Percentiles rank a stretch among this genome's conserved stretches.
These are phyloP conservation scores for Tulasnella sp. DNA, from an alignment of 768 basidiomycete genomes.

Conservation along the genomic window DNA sequence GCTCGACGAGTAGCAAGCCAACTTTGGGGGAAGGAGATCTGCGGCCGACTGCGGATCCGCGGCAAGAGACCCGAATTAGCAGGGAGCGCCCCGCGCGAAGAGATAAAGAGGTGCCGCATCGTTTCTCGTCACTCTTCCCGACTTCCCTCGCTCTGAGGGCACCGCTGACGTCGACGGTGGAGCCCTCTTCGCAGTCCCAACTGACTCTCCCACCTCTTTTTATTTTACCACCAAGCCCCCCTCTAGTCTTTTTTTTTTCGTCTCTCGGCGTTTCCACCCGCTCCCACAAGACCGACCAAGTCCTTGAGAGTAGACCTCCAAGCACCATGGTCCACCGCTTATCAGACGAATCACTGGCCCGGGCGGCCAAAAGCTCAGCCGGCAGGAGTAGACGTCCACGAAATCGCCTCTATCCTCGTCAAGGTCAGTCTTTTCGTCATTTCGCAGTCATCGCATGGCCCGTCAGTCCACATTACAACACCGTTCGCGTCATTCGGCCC, in stretches of 20 bases:
- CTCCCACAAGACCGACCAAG: slow-evolving; percentile 16
- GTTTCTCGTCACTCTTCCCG: slow-evolving; percentile 12
- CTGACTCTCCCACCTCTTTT: neutral
- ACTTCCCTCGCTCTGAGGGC: slow-evolving; percentile 8
- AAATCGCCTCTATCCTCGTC: neutral
- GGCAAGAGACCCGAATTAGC: slow-evolving; percentile 3
- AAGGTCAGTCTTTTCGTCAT: slow-evolving; percentile 1
- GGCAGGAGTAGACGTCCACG: neutral
- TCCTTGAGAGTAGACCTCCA: slow-evolving; percentile 15
- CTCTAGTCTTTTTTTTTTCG: neutral
- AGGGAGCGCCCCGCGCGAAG: neutral
- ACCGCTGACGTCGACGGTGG: slow-evolving; percentile 17
- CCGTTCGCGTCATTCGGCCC: neutral
- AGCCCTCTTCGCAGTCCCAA: neutral
- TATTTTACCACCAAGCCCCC: no score
- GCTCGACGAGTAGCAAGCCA: neutral
- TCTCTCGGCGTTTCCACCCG: neutral
- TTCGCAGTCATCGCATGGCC: neutral
- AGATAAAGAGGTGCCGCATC: neutral
- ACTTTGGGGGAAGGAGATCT: neutral
- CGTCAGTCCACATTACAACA: slow-evolving; percentile 12
- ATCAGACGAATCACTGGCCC: slow-evolving; percentile 13
- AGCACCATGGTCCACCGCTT: slow-evolving; percentile 7
- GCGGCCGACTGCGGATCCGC: neutral
- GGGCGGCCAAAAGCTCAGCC: slow-evolving; percentile 15